Percentiles rank a stretch among this genome's conserved stretches.
phyloP scores from a whole-genome alignment of 1,284 basidiomycete genomes.

The Mycena sp. region DNA sequence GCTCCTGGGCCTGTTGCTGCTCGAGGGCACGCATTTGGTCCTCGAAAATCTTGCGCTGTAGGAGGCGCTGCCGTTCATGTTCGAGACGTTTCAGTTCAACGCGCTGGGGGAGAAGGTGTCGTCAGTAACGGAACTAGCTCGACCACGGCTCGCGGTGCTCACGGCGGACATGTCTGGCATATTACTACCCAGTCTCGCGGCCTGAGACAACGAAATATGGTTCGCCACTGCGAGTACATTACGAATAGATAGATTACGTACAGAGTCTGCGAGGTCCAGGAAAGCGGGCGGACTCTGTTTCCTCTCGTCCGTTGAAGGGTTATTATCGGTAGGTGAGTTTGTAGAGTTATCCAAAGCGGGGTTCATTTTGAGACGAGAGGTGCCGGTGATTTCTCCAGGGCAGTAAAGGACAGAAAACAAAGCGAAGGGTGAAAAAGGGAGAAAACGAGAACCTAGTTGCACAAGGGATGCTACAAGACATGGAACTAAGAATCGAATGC shows the following conservation, averaged over 20 bases:
- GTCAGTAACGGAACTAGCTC: slow-evolving; percentile 8
- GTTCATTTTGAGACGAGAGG: slow-evolving; percentile 70
- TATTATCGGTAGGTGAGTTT: slow-evolving; percentile 72
- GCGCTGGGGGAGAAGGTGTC: slow-evolving; percentile 58
- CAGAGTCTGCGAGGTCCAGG: slow-evolving; percentile 89
- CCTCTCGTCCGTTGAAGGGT: slow-evolving; percentile 68
- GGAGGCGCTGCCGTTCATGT: slow-evolving; percentile 85
- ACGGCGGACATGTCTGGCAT: slow-evolving; percentile 83
- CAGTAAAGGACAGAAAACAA: slow-evolving; percentile 67
- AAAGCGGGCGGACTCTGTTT: slow-evolving; percentile 90
- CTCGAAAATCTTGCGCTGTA: slow-evolving; percentile 91
- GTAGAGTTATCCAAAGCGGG: slow-evolving; percentile 71
- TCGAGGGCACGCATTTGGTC: slow-evolving; percentile 94
- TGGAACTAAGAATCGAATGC: slow-evolving; percentile 24
- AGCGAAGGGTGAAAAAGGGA: slow-evolving; percentile 62
- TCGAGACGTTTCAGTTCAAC: slow-evolving; percentile 91
- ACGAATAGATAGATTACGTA: slow-evolving; percentile 51
- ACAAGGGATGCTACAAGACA: slow-evolving; percentile 61
- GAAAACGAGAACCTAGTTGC: slow-evolving; percentile 69
- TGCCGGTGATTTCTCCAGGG: slow-evolving; percentile 60
- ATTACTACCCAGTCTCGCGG: slow-evolving; percentile 84
- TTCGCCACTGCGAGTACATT: slow-evolving; percentile 27
- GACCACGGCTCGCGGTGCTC: slow-evolving; percentile 41
- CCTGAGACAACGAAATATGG: slow-evolving; percentile 52
- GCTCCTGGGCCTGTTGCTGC: slow-evolving; percentile 88